These are phyloP conservation scores for Pichia phayaonensis DNA, from an alignment of 805 yeast genomes.

Conservation along the genomic window DNA sequence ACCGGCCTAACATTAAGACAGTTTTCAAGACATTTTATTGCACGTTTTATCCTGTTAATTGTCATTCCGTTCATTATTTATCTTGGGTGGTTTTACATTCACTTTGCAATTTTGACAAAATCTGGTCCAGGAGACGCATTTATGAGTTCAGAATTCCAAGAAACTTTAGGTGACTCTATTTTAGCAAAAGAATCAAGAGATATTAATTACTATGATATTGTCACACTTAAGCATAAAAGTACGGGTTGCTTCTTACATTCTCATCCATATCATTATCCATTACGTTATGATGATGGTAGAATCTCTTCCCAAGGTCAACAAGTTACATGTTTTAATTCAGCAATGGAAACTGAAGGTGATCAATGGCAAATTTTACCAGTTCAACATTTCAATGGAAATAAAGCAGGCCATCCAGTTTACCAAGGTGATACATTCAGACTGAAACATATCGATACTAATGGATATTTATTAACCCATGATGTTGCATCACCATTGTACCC, in stretches of 20 bases:
- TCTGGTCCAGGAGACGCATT: slow-evolving; percentile 96
- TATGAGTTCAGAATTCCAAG: slow-evolving; percentile 95
- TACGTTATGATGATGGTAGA: slow-evolving; percentile 94
- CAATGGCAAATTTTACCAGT: slow-evolving; percentile 83
- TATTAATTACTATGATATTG: slow-evolving; percentile 65
- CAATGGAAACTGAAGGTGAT: slow-evolving; percentile 59
- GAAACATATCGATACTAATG: slow-evolving; percentile 72
- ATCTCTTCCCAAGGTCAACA: slow-evolving; percentile 92
- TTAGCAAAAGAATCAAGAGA: slow-evolving; percentile 62
- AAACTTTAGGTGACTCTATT: slow-evolving; percentile 78
- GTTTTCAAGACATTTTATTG: slow-evolving; percentile 61
- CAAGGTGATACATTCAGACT: slow-evolving; percentile 74
- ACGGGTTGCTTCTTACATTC: slow-evolving; percentile 81
- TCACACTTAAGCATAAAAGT: slow-evolving; percentile 74
- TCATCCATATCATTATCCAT: slow-evolving; percentile 66
- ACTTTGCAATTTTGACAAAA: slow-evolving; percentile 68
- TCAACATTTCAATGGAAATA: slow-evolving; percentile 33
- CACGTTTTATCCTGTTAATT: slow-evolving; percentile 65
- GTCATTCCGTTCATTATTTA: slow-evolving; percentile 77
- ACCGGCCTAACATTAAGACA: slow-evolving; percentile 53
- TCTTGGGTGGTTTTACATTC: slow-evolving; percentile 86
- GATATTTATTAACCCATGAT: slow-evolving; percentile 81
- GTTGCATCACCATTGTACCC: slow-evolving; percentile 91
- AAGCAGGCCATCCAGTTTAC: slow-evolving; percentile 42
- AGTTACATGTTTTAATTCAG: slow-evolving; percentile 62